Conservation (phyloP, 495 filamentous ascomycete genomes). For the Tetracladium setigerum region DNA sequence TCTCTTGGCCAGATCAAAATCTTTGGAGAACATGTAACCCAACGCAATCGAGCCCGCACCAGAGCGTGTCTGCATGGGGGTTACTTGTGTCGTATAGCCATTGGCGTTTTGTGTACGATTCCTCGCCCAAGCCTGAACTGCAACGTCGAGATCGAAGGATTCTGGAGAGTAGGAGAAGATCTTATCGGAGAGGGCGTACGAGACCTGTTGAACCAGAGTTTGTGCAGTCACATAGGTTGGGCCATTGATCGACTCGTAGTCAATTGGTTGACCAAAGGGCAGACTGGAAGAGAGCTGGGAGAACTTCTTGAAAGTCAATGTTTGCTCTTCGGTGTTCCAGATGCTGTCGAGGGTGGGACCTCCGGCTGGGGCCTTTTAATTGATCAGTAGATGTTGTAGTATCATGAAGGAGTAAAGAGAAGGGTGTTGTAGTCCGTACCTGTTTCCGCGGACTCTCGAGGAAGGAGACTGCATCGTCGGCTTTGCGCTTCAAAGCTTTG, state of each 20-base stretch:
- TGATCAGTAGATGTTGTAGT: not conserved
- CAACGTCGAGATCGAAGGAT: slow-evolving; percentile 79
- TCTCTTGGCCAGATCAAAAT: slow-evolving; percentile 86
- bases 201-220: slow-evolving; percentile 88
- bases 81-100: slow-evolving; percentile 69
- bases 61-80: slow-evolving; percentile 75
- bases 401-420: too few relatives aligned
- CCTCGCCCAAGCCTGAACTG: slow-evolving; percentile 66
- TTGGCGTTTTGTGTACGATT: slow-evolving; percentile 64
- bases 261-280: slow-evolving; percentile 52
- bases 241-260: slow-evolving; percentile 65
- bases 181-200: slow-evolving; percentile 88
- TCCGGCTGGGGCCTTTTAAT: slow-evolving; percentile 16
- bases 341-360: slow-evolving; percentile 15
- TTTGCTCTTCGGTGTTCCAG: slow-evolving; percentile 15
- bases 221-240: slow-evolving; percentile 90
- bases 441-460: slow-evolving; percentile 6
- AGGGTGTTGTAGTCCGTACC: too few relatives aligned
- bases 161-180: slow-evolving; percentile 95
- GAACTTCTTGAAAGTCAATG: slow-evolving; percentile 16
- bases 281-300: slow-evolving; percentile 42
- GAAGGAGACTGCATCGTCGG: slow-evolving; percentile 4
- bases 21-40: slow-evolving; percentile 94
- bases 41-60: slow-evolving; percentile 89
- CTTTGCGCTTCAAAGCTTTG: slow-evolving; percentile 11